Percentiles rank a stretch among this genome's conserved stretches.
Conservation (phyloP, 441 rosid genomes). For the Populus hybrid region DNA sequence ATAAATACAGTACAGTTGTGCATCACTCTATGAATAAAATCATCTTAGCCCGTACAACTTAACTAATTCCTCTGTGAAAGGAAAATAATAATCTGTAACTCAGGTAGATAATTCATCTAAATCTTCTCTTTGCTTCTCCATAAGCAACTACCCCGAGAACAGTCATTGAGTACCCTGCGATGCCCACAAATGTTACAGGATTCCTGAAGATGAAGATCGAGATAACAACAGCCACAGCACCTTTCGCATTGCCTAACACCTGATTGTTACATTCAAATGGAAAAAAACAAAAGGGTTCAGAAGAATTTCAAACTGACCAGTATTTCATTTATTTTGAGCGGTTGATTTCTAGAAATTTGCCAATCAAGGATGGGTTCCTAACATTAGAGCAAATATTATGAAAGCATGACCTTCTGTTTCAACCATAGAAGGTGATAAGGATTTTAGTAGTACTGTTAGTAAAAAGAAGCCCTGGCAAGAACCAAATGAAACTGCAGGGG, state of each 20-base stretch:
- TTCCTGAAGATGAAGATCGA: conserved; percentile 26
- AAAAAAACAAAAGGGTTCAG: conserved; percentile 2
- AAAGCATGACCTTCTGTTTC: neutral
- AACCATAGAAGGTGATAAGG: no score
- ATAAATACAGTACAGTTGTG: conserved; percentile 5
- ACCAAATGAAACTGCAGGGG: no score
- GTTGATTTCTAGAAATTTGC: neutral
- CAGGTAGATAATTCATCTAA: conserved; percentile 28
- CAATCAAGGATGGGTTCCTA: neutral
- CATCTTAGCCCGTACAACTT: conserved; percentile 8
- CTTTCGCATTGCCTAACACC: conserved; percentile 97
- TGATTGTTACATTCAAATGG: conserved; percentile 23
- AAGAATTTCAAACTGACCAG: neutral
- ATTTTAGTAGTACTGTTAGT: no score
- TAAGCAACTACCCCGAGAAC: conserved; percentile 85
- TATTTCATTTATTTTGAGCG: neutral
- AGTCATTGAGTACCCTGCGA: conserved; percentile 74
- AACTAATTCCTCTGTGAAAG: conserved; percentile 8
- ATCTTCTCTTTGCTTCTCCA: conserved; percentile 87
- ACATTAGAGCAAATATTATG: neutral
- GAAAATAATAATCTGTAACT: neutral
- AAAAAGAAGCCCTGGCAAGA: no score
- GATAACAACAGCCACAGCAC: conserved; percentile 91
- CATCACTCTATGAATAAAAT: conserved; percentile 1
- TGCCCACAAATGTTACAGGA: conserved; percentile 77